Evolutionary conservation across 441 rosid species (phyloP), one percentile per base, ranked within the genome.

Genomic region (Euphorbia celastroides): DNA sequence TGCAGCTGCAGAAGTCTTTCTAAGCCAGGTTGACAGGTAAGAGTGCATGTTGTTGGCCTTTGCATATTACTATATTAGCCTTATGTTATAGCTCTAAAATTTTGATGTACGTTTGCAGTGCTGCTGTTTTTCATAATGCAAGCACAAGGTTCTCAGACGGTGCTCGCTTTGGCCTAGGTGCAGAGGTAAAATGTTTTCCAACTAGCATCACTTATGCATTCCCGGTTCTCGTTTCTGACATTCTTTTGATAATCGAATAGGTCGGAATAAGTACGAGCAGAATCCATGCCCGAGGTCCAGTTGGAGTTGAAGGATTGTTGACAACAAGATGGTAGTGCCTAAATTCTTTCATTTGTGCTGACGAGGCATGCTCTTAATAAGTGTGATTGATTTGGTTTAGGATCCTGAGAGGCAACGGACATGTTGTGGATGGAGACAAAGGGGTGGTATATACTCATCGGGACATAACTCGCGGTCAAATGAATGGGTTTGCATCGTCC

Each of bases 281-380:
- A 72, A 94, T 94, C 61, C 99, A 94, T 72, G 99, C 99, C 36
- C 96, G 99, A 17, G 99, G 99, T 64, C 98, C 99, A 41, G 99
- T 94, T 8, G 99, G 98, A 62, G 98, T 94, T 30, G 99, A 89
- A 80, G 99, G 99, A 62, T 57, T 94, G 79, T 69, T 94, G 68
- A 94, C 99, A 11, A 94, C 97, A 41, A 75, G 90, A 92, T 94
- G 99, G 99, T 59, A 36, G 7, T 36, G 42, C 42, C 42, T 36
- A 36, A 9, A 62, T 56, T 54, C 55, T 7, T 13, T 34, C 38
- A 52, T n/a, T n/a, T n/a, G n/a, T n/a, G n/a, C n/a, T n/a, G n/a
- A n/a, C n/a, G n/a, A n/a, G n/a, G n/a, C n/a, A n/a, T n/a, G n/a
- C n/a, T n/a, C n/a, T n/a, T n/a, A n/a, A n/a, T n/a, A n/a, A n/a